These are phyloP conservation scores for Diddensiella transvaalensis DNA, from an alignment of 805 yeast genomes.

Conservation along the genomic window DNA sequence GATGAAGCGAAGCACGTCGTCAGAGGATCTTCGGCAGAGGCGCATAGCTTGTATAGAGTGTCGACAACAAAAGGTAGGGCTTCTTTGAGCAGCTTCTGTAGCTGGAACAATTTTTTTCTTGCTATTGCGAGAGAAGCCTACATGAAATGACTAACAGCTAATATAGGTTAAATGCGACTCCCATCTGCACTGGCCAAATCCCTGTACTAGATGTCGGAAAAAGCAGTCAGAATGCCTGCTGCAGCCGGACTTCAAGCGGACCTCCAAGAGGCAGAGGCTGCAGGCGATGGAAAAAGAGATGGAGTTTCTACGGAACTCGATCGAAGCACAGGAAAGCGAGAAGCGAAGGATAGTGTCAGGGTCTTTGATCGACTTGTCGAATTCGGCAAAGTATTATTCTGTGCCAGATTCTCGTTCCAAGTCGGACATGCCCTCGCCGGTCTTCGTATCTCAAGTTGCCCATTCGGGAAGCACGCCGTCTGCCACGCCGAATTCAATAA, in stretches of 20 bases:
- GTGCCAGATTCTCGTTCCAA: not conserved
- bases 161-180: constrained; percentile 75
- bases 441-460: not conserved
- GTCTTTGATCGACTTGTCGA: constrained; percentile 18
- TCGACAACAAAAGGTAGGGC: constrained; percentile 74
- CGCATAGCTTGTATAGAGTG: constrained; percentile 88
- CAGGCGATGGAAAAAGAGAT: constrained; percentile 66
- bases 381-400: constrained; percentile 1
- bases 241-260: constrained; percentile 79
- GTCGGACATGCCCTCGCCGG: constrained; percentile 11
- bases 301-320: constrained; percentile 57
- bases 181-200: constrained; percentile 63
- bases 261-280: constrained; percentile 66
- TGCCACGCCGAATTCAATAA: constrained; percentile 2
- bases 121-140: too few species aligned
- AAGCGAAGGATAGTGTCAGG: constrained; percentile 14
- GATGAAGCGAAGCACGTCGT: not conserved
- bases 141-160: constrained; percentile 10
- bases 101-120: constrained; percentile 1
- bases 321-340: constrained; percentile 30
- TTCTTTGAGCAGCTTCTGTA: not conserved
- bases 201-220: constrained; percentile 79
- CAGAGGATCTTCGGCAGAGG: not conserved
- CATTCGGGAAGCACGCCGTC: not conserved
- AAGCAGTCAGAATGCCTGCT: constrained; percentile 67